Conservation (phyloP, 495 filamentous ascomycete genomes). For the Delitschia confertaspora region DNA sequence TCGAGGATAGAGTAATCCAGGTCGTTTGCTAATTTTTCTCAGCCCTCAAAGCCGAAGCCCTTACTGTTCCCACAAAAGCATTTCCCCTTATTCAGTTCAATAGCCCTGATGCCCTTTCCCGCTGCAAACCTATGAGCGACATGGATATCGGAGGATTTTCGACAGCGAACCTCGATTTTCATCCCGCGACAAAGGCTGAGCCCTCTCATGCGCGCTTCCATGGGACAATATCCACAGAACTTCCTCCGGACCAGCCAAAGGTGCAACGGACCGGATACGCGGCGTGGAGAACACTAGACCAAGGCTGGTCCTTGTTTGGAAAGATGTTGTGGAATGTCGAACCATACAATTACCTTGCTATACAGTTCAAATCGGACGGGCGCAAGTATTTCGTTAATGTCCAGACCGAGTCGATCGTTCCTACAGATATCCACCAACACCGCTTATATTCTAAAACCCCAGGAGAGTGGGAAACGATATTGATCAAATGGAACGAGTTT, state of each 20-base stretch:
- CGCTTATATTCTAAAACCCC: slow-evolving; percentile 71
- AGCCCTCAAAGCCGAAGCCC: slow-evolving; percentile 44
- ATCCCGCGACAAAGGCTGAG: slow-evolving; percentile 39
- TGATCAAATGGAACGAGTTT: slow-evolving; percentile 84
- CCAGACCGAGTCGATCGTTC: slow-evolving; percentile 85
- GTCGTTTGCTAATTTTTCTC: slow-evolving; percentile 34
- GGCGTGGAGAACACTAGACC: slow-evolving; percentile 60
- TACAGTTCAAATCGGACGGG: slow-evolving; percentile 88
- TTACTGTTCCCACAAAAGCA: slow-evolving; percentile 47
- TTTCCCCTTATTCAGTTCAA: slow-evolving; percentile 58
- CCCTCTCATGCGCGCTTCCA: slow-evolving; percentile 66
- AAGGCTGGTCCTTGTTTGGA: slow-evolving; percentile 60
- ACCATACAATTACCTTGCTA: slow-evolving; percentile 73
- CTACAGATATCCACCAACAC: slow-evolving; percentile 93
- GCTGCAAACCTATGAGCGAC: slow-evolving; percentile 81
- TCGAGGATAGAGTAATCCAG: background rate
- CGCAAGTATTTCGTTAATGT: slow-evolving; percentile 90
- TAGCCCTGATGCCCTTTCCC: slow-evolving; percentile 48
- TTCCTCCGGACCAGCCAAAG: slow-evolving; percentile 64
- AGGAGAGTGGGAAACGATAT: slow-evolving; percentile 85
- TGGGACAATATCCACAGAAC: slow-evolving; percentile 76
- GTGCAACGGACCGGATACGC: slow-evolving; percentile 74
- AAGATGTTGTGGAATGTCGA: slow-evolving; percentile 79
- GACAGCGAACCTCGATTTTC: slow-evolving; percentile 58
- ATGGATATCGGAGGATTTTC: slow-evolving; percentile 79